Evolutionary conservation across 1,284 basidiomycete genomes (phyloP).

Genomic region (Thelephora terrestris): DNA sequence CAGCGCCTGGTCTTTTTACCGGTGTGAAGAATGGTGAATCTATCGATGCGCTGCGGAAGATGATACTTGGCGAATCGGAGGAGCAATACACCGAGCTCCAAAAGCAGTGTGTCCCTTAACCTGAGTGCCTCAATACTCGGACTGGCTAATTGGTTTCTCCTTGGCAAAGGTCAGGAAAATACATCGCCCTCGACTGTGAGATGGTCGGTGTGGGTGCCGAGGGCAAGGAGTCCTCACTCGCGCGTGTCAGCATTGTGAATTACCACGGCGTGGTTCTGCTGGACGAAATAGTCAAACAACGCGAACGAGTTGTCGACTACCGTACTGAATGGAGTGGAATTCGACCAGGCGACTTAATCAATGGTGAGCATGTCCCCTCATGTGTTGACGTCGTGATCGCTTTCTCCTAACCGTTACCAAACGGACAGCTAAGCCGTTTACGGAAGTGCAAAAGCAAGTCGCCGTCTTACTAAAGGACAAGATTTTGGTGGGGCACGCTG

Average conservation of each 20-base stretch:
- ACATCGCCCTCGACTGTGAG: constrained; percentile 87
- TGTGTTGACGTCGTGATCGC: not conserved
- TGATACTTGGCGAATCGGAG: constrained; percentile 40
- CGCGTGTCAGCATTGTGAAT: constrained; percentile 89
- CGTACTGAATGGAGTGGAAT: constrained; percentile 90
- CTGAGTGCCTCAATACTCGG: constrained; percentile 4
- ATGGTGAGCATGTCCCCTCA: constrained; percentile 33
- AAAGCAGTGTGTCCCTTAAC: constrained; percentile 30
- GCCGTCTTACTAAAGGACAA: constrained; percentile 72
- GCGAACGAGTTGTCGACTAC: constrained; percentile 90
- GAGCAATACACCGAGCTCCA: constrained; percentile 26
- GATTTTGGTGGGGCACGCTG: constrained; percentile 89
- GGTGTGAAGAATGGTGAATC: constrained; percentile 37
- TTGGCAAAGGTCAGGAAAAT: constrained; percentile 56
- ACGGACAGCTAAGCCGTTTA: constrained; percentile 64
- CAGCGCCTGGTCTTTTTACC: not conserved
- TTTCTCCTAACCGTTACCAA: not conserved
- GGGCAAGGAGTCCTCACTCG: constrained; percentile 76
- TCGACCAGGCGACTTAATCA: constrained; percentile 62
- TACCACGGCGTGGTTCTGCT: constrained; percentile 75
- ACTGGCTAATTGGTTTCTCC: not conserved
- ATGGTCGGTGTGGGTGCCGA: constrained; percentile 93
- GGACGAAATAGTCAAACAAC: constrained; percentile 83
- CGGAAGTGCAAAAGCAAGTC: constrained; percentile 74
- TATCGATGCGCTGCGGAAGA: constrained; percentile 32